phyloP scores from a whole-genome alignment of 768 basidiomycete genomes.

The Phylloporus scabripes region DNA sequence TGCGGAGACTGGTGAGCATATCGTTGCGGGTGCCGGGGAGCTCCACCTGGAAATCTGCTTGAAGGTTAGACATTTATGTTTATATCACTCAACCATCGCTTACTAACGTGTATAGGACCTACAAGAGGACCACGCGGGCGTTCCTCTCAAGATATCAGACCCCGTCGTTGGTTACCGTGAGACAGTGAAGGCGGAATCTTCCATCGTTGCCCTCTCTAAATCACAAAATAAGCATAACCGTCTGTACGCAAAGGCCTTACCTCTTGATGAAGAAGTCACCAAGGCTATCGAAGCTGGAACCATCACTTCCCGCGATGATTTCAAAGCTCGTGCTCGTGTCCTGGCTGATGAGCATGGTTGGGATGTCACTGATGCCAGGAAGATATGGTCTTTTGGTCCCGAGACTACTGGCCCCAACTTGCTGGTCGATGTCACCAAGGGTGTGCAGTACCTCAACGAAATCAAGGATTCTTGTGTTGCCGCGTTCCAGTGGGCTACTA shows the following conservation, averaged over 20 bases:
- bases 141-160: conserved; percentile 97
- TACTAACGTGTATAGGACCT: conserved; percentile 61
- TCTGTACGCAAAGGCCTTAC: conserved; percentile 89
- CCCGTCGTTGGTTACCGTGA: conserved; percentile 97
- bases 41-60: conserved; percentile 99
- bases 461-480: conserved; percentile 99
- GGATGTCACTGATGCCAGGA: conserved; percentile 99
- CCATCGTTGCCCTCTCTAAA: conserved; percentile 94
- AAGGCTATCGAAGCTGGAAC: conserved; percentile 87
- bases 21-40: conserved; percentile 98
- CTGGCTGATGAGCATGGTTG: conserved; percentile 96
- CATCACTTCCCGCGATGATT: conserved; percentile 90
- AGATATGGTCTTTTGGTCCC: conserved; percentile 99
- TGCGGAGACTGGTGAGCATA: conserved; percentile 89
- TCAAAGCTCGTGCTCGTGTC: conserved; percentile 91
- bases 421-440: conserved; percentile 97
- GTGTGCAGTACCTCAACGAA: conserved; percentile 98
- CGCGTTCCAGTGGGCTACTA: conserved; percentile 99
- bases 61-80: conserved; percentile 52
- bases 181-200: conserved; percentile 94
- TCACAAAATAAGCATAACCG: conserved; percentile 99
- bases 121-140: conserved; percentile 99
- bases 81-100: background rate
- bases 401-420: conserved; percentile 97
- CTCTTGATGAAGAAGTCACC: conserved; percentile 90